Evolutionary conservation across 108 stramenopile species (phyloP).

Genomic region (Discostella pseudostelligera): DNA sequence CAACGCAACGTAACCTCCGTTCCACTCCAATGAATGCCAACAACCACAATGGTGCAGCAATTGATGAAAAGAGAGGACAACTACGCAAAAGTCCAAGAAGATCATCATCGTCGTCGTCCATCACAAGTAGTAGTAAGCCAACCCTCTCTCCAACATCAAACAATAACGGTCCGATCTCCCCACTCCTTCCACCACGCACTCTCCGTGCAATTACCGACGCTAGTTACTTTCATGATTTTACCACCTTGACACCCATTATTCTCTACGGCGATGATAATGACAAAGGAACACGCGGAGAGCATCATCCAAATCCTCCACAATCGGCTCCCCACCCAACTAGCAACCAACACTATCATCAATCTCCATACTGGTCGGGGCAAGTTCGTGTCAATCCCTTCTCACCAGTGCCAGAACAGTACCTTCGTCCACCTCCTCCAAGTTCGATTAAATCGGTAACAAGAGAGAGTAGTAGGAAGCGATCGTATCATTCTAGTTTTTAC

Average conservation of each 20-base stretch:
- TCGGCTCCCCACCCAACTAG: too few relatives aligned
- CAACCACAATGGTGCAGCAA: too few relatives aligned
- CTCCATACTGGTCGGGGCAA: constrained; percentile 43
- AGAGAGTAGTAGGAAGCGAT: neutral
- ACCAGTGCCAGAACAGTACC: constrained; percentile 35
- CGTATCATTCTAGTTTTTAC: neutral
- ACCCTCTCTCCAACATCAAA: too few relatives aligned
- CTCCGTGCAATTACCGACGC: neutral
- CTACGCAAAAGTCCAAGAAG: too few relatives aligned
- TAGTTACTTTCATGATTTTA: constrained; percentile 14
- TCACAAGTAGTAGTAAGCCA: too few relatives aligned
- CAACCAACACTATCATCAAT: constrained; percentile 35
- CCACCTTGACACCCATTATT: constrained; percentile 14
- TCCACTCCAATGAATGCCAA: too few relatives aligned
- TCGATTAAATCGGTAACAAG: constrained; percentile 8
- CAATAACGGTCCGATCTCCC: too few relatives aligned
- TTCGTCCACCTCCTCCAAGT: constrained; percentile 19
- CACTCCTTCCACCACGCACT: neutral
- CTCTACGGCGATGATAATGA: constrained; percentile 6
- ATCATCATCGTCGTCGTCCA: too few relatives aligned
- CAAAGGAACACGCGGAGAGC: constrained; percentile 4
- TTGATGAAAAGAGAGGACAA: too few relatives aligned
- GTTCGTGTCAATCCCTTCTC: constrained; percentile 48
- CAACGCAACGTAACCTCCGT: too few relatives aligned
- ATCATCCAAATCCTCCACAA: too few relatives aligned